Percentiles rank a stretch among this genome's conserved stretches.
Evolutionary conservation across 441 rosid genomes (phyloP).

Genomic region (Geranium incanum): DNA sequence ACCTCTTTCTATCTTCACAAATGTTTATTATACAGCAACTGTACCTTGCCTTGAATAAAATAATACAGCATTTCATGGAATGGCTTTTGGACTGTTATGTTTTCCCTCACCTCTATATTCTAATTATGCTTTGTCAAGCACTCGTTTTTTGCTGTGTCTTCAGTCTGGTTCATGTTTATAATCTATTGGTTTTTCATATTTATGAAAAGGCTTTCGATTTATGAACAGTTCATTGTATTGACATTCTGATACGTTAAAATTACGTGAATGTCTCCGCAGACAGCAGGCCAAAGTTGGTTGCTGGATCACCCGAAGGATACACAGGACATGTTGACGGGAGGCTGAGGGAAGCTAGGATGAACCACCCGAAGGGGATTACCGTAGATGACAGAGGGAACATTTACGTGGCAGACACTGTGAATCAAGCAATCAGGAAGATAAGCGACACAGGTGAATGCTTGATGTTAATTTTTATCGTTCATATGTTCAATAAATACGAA

Average conservation of each 20-base stretch:
- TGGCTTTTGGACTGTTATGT: neutral
- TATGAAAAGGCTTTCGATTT: neutral
- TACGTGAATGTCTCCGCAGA: slow-evolving; percentile 31
- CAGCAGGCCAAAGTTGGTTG: slow-evolving; percentile 73
- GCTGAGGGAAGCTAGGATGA: slow-evolving; percentile 69
- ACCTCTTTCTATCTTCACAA: neutral
- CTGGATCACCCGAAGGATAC: slow-evolving; percentile 83
- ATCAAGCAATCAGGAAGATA: slow-evolving; percentile 92
- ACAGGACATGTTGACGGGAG: slow-evolving; percentile 85
- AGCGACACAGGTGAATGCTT: slow-evolving; percentile 56
- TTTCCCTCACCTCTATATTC: neutral
- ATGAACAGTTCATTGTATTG: neutral
- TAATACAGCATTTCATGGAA: neutral
- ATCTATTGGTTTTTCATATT: too few relatives aligned
- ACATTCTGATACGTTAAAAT: neutral
- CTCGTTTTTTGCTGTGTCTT: neutral
- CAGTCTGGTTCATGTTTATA: too few relatives aligned
- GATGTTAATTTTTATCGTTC: neutral
- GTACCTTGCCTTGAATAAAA: neutral
- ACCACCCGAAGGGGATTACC: slow-evolving; percentile 77
- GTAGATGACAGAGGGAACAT: slow-evolving; percentile 86
- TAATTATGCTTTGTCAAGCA: neutral
- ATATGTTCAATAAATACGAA: neutral
- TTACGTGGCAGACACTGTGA: slow-evolving; percentile 83
- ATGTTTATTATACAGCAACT: neutral